Conservation (phyloP, 192 early-diverging fungal genomes). For the Podila epicladia region DNA sequence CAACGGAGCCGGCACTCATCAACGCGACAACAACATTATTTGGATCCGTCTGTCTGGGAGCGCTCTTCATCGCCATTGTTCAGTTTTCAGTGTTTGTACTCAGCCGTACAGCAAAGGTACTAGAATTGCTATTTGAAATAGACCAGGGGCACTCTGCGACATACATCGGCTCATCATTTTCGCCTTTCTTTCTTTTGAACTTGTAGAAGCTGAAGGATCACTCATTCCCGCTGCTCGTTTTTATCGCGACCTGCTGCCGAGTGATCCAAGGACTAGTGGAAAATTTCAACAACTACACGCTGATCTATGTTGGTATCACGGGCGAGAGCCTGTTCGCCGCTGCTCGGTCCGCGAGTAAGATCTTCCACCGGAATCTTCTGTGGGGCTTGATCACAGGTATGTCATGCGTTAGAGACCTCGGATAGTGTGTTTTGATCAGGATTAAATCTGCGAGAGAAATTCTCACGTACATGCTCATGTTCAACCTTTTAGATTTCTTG, state of each 20-base stretch:
- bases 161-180: not conserved
- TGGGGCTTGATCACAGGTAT: slow-evolving; percentile 68
- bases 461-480: not conserved
- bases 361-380: slow-evolving; percentile 81
- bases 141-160: not conserved
- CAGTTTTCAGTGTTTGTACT: slow-evolving; percentile 60
- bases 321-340: slow-evolving; percentile 70
- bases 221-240: slow-evolving; percentile 53
- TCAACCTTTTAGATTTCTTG: slow-evolving; percentile 52
- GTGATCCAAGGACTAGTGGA: slow-evolving; percentile 57
- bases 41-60: slow-evolving; percentile 73
- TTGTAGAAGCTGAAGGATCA: slow-evolving; percentile 37
- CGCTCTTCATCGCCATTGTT: slow-evolving; percentile 67
- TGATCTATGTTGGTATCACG: slow-evolving; percentile 76
- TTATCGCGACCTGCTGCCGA: slow-evolving; percentile 38
- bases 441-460: not conserved
- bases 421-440: not conserved
- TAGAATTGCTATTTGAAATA: not conserved
- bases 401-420: not conserved
- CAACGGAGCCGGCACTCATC: slow-evolving; percentile 54
- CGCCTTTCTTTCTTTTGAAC: not conserved
- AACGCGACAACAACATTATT: slow-evolving; percentile 67
- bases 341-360: slow-evolving; percentile 66
- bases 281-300: slow-evolving; percentile 71
- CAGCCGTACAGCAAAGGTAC: slow-evolving; percentile 60